Conservation (phyloP, 2,329 filamentous ascomycete species). For the Sarocladiaceae sp. region DNA sequence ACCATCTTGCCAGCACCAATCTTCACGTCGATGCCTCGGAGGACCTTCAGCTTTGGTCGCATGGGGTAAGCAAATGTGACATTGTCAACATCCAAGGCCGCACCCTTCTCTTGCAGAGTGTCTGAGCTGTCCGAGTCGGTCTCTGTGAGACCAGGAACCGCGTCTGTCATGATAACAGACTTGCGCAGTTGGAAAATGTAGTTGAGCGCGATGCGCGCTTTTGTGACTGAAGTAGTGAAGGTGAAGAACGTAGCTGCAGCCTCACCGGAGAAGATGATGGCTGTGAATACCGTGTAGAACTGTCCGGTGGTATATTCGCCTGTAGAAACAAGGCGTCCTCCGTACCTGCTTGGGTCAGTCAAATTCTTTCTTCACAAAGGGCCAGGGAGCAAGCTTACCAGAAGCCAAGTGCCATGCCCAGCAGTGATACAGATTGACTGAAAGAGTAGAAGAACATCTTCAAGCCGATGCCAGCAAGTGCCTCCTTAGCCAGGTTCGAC, state of each 20-base stretch:
- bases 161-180: conserved; percentile 24
- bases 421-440: conserved; percentile 34
- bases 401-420: conserved; percentile 34
- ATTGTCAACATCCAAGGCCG: conserved; percentile 40
- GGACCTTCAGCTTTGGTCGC: conserved; percentile 28
- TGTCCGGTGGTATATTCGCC: conserved; percentile 42
- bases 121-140: neutral
- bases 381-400: conserved; percentile 21
- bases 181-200: conserved; percentile 40
- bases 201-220: conserved; percentile 42
- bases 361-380: neutral
- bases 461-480: conserved; percentile 26
- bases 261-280: conserved; percentile 42
- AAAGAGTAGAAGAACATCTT: conserved; percentile 38
- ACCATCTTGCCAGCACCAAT: conserved; percentile 44
- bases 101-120: conserved; percentile 17
- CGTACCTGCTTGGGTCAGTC: conserved; percentile 23
- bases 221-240: conserved; percentile 45
- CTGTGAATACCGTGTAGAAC: conserved; percentile 49
- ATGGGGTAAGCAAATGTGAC: conserved; percentile 56
- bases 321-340: conserved; percentile 33
- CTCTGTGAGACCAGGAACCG: neutral
- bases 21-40: conserved; percentile 33
- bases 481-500: conserved; percentile 24
- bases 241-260: conserved; percentile 38